A percentile compares a stretch with the other conserved stretches of the same genome.
These are phyloP conservation scores for Paracorniculantispora psalliotae DNA, from an alignment of 2,329 filamentous ascomycete genomes.

Conservation along the genomic window DNA sequence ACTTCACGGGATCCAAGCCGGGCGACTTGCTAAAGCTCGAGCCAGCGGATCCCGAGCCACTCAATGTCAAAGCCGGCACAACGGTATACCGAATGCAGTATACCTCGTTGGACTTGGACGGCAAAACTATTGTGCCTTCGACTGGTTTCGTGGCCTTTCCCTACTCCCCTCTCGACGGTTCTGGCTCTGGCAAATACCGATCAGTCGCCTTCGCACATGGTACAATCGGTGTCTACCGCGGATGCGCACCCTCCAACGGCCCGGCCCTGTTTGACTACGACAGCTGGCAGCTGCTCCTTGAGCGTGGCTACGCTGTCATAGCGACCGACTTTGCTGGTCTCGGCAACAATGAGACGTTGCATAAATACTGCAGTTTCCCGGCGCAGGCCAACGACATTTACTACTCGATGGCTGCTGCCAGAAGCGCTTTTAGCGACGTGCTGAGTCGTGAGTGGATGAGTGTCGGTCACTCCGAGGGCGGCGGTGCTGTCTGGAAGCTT, in stretches of 20 bases:
- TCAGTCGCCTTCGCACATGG: slow-evolving; percentile 17
- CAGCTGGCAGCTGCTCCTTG: slow-evolving; percentile 14
- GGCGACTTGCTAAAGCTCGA: slow-evolving; percentile 19
- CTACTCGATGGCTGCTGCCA: slow-evolving; percentile 16
- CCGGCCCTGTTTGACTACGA: slow-evolving; percentile 14
- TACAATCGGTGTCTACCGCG: slow-evolving; percentile 16
- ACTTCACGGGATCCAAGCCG: slow-evolving; percentile 15
- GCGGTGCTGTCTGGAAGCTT: slow-evolving; percentile 19
- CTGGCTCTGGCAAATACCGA: neutral
- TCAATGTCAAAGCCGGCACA: slow-evolving; percentile 15
- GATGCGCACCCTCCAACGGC: slow-evolving; percentile 17
- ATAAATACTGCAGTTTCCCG: slow-evolving; percentile 17
- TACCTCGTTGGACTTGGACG: slow-evolving; percentile 16
- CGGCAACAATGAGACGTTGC: slow-evolving; percentile 18
- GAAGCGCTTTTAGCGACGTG: slow-evolving; percentile 5
- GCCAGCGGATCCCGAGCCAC: slow-evolving; percentile 8
- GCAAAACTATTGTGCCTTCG: slow-evolving; percentile 8
- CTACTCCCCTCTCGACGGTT: neutral
- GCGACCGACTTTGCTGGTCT: slow-evolving; percentile 21
- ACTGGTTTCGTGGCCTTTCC: slow-evolving; percentile 17
- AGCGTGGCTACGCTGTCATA: slow-evolving; percentile 17
- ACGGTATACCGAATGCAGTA: slow-evolving; percentile 19
- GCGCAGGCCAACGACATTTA: slow-evolving; percentile 17
- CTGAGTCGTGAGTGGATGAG: slow-evolving; percentile 14
- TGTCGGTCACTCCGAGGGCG: slow-evolving; percentile 19